Evolutionary conservation across 495 filamentous ascomycete genomes (phyloP).

Genomic region (Penicillium maclennaniae): DNA sequence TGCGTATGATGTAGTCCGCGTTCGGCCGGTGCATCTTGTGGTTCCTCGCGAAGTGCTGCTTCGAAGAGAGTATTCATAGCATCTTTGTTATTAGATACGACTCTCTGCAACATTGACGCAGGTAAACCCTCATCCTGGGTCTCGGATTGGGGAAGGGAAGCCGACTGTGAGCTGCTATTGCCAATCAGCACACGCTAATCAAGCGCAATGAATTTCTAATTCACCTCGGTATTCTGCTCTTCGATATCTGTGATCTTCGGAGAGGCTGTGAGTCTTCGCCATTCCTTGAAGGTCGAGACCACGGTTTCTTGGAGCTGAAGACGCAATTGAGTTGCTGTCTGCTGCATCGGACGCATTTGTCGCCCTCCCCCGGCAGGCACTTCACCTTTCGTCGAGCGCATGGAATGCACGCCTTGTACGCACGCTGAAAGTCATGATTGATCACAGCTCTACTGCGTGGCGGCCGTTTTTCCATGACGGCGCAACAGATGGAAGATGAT

Average conservation of each 20-base stretch:
- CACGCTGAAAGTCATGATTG: slow-evolving; percentile 23
- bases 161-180: neutral
- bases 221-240: neutral
- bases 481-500: neutral
- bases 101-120: slow-evolving; percentile 16
- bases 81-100: slow-evolving; percentile 31
- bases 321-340: slow-evolving; percentile 18
- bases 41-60: slow-evolving; percentile 22
- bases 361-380: slow-evolving; percentile 11
- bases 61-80: slow-evolving; percentile 37
- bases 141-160: neutral
- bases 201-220: neutral
- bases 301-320: slow-evolving; percentile 22
- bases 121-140: slow-evolving; percentile 10
- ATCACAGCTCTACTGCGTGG: slow-evolving; percentile 4
- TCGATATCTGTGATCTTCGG: neutral
- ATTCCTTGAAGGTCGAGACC: slow-evolving; percentile 13
- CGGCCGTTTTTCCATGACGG: slow-evolving; percentile 4
- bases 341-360: slow-evolving; percentile 19
- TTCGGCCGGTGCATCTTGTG: neutral
- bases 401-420: slow-evolving; percentile 28
- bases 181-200: no score
- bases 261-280: neutral
- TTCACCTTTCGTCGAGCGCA: slow-evolving; percentile 30
- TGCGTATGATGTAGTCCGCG: neutral